Base-by-base conservation (phyloP, 495 filamentous ascomycete species). In the Aspergillus wentii region DNA sequence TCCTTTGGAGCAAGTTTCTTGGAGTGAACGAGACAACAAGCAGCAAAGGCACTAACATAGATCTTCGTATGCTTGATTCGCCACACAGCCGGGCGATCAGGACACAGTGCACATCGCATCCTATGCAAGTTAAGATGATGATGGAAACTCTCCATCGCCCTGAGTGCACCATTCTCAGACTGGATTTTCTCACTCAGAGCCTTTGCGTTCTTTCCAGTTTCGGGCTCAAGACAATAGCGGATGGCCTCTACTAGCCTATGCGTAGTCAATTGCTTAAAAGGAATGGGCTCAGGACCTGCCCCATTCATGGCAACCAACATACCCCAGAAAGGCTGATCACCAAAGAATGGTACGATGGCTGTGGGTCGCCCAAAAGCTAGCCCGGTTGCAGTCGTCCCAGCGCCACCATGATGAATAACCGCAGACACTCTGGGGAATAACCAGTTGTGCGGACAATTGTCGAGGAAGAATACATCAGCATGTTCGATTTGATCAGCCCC, bases 261-360 rank as follows among this genome's bases (percentile, higher is more conserved):
- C 0, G 73, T 67, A 0, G 74, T 86, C 16, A 94, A 63, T 16
- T 76, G 67, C 47, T 81, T 84, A 55, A 79, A 73, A 0, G 83
- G 81, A 40, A 89, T 83, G 0, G 86, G 85, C 1, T 56, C 46
- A 1, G 85, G 85, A 3, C 86, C 86, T 1, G 85, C 86, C 4
- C 83, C 82, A 13, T 84, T 79, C 30, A 60, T 67, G 3, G 80
- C 78, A 15, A 91, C 75, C 72, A 91, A 85, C 1, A 74, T 63
- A 13, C 86, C 86, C 86, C 86, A 91, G 43, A 89, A 91, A 1
- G 83, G 80, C 51, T 91, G 85, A 39, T 91, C 86, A 4, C 86
- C 86, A 48, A 92, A 91, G 62, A 92, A 92, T 0, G 86, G 86
- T 7, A 92, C 77, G 17, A 92, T 71, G 1, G 86, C 71, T 0